Evolutionary conservation across 331 rosid species (phyloP).

Genomic region (Spiraea crenata): DNA sequence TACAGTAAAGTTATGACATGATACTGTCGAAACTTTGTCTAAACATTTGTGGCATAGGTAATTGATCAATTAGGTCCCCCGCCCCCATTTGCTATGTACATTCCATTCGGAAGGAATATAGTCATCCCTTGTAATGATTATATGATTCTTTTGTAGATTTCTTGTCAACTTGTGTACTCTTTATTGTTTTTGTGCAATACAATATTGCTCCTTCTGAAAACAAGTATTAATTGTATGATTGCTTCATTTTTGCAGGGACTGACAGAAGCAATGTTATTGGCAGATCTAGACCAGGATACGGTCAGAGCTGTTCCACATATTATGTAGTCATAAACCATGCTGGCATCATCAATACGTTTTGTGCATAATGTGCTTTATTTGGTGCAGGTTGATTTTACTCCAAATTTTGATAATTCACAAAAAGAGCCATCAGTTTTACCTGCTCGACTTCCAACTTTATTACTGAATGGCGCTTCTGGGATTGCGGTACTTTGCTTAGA

Average conservation of each 20-base stretch:
- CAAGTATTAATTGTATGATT: background rate
- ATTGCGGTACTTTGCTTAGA: conserved; percentile 66
- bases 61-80: background rate
- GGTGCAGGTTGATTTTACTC: conserved; percentile 83
- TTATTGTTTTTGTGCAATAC: too few relatives aligned
- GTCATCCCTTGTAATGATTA: conserved; percentile 18
- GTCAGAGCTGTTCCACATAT: conserved; percentile 45
- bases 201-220: too few relatives aligned
- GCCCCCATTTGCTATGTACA: background rate
- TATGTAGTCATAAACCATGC: conserved; percentile 17
- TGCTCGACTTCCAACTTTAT: conserved; percentile 85
- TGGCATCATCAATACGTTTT: conserved; percentile 10
- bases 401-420: conserved; percentile 94
- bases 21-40: background rate
- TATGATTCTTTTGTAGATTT: background rate
- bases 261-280: conserved; percentile 84
- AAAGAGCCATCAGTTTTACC: conserved; percentile 91
- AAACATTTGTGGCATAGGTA: background rate
- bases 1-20: background rate
- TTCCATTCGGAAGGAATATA: background rate
- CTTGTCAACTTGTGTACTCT: too few relatives aligned
- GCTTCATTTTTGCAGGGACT: conserved; percentile 62
- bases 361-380: conserved; percentile 16
- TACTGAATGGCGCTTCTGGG: conserved; percentile 97
- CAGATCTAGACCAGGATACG: conserved; percentile 80